Base-by-base conservation (phyloP, 495 filamentous ascomycete genomes). In the Penicillium lividum region DNA sequence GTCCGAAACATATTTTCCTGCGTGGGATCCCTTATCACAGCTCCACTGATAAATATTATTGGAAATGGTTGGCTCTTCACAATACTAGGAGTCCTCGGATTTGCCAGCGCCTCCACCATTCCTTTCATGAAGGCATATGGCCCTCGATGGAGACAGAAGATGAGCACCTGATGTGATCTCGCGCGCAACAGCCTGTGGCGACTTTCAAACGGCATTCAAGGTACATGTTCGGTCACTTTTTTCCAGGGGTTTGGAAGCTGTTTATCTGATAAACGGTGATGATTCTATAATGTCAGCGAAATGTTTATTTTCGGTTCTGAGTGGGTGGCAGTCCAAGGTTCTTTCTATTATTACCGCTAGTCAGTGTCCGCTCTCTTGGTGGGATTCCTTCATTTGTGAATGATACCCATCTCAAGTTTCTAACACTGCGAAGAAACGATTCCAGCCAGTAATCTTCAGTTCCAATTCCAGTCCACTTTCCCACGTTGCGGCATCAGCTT, bases 41-140 rank as follows among this genome's bases (percentile, higher is more conserved):
- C 89, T 57, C 92, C 92, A 1, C 73, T 95, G 16, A 90, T 97
- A 52, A 63, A 77, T n/a, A 89, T 80, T 4, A 89, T 97, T 59
- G 93, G 93, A 4, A 88, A 90, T 64, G 93, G 93, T 0, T 96
- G 92, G 92, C 62, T 97, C 36, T 91, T 92, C 61, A 97, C 93
- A 3, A 88, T 88, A 31, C 60, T 97, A 0, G 89, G 86, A 0
- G 53, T 91, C 18, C 77, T 92, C 51, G 79, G 83, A 6, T 80
- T 88, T 62, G 57, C 67, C 15, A 74, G 73, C 51, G 79, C 78
- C 51, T 53, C 72, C 9, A 84, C 86, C 13, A 82, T 96, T 27
- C 84, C 82, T 74, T 72, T 80, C 4, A 87, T 97, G 79, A 82
- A 78, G 70, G 77, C 76, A 47, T 89, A 75, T 57, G 88, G 86